Evolutionary conservation across 2,329 filamentous ascomycete genomes (phyloP), one percentile per base, ranked within the genome.

Genomic region (Trichoderma sp.): DNA sequence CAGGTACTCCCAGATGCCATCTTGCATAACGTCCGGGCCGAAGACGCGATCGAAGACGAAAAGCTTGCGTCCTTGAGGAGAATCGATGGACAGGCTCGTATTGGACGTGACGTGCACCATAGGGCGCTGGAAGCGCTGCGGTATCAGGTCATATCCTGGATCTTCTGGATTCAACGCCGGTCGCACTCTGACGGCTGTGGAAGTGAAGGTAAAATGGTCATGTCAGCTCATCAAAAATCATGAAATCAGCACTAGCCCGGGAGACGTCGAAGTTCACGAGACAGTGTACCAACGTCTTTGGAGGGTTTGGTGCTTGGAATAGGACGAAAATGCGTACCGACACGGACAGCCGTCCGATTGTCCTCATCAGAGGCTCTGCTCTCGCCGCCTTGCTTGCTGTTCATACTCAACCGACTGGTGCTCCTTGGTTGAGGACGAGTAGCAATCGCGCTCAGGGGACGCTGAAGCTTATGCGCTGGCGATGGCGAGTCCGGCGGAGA

Each of bases 41-140:
- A 99, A 99, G 6, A 99, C 95, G 73, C 94, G 91, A 82, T 99
- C 96, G 79, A 99, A 99, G 23, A 98, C 92, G 79, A 99, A 99
- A 4, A 98, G 87, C 80, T 98, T 98, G 78, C 92, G 92, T 64
- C 95, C 96, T 79, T 97, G 94, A 0, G 94, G 92, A 2, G 95
- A 93, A 78, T 98, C 96, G 76, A 99, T 94, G 28, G 93, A 88
- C 63, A 99, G 85, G 79, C 89, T 97, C 7, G 94, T 98, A 58
- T 92, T 87, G 17, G 94, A 93, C 12, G 92, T 94, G 73, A 95
- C 93, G 75, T 98, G 94, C 74, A 97, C 94, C 85, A 95, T 97
- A 50, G 95, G 92, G 74, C 92, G 90, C 81, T 97, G 95, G 79
- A 99, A 99, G 78, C 96, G 91, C 81, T 97, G 95, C 15, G 96